A percentile compares a stretch with the other conserved stretches of the same genome.
phyloP scores from a whole-genome alignment of 352 stramenopile genomes.

The Phytophthora sp. region DNA sequence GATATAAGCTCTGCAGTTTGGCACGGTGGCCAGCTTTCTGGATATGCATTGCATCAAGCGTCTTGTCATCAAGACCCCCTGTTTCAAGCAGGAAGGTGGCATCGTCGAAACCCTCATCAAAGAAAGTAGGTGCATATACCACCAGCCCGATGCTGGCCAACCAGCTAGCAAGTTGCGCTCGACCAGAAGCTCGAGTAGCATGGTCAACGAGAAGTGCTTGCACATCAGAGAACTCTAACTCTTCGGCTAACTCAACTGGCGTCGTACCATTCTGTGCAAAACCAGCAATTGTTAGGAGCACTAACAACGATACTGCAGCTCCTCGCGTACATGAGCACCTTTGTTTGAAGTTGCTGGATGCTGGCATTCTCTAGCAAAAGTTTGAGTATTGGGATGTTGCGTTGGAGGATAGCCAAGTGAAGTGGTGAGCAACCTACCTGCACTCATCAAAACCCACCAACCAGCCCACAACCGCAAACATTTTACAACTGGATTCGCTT shows the following conservation, averaged over 20 bases:
- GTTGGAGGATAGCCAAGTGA: slow-evolving; percentile 69
- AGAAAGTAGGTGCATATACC: slow-evolving; percentile 56
- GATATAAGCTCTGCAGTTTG: slow-evolving; percentile 71
- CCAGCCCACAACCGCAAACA: not conserved
- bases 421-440: slow-evolving; percentile 63
- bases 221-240: slow-evolving; percentile 43
- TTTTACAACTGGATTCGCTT: too few relatives aligned
- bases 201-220: slow-evolving; percentile 44
- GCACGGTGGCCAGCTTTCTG: slow-evolving; percentile 70
- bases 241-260: slow-evolving; percentile 58
- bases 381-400: slow-evolving; percentile 50
- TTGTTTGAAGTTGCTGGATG: slow-evolving; percentile 45
- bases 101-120: slow-evolving; percentile 73
- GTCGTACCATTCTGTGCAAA: slow-evolving; percentile 51
- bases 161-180: slow-evolving; percentile 59
- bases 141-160: slow-evolving; percentile 76
- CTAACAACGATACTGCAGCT: not conserved
- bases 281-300: too few relatives aligned
- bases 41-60: slow-evolving; percentile 67
- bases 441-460: not conserved
- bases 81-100: slow-evolving; percentile 55
- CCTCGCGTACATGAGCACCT: slow-evolving; percentile 27
- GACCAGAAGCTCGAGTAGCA: slow-evolving; percentile 29
- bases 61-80: slow-evolving; percentile 49
- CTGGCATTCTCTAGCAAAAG: slow-evolving; percentile 54